Evolutionary conservation across 1,139 yeast species (phyloP), one percentile per base, ranked within the genome.

Genomic region (Hanseniaspora sp.): DNA sequence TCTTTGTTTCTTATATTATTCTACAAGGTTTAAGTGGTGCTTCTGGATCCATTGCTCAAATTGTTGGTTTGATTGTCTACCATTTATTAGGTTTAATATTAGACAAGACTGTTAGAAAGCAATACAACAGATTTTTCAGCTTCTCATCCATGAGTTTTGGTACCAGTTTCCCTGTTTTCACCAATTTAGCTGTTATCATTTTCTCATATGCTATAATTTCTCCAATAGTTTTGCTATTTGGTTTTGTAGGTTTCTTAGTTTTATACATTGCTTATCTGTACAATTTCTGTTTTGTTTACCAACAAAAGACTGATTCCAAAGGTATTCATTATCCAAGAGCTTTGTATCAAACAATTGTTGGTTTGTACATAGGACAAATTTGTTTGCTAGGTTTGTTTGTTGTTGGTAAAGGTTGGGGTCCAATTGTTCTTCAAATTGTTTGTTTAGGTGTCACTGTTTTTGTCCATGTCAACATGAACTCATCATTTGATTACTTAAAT

Each of bases 321-420:
- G 98, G 98, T 48, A 73, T 82, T 57, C 83, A 83, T 69, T 92
- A 87, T 67, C 95, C 95, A 56, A 77, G 83, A 60, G 96, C 96
- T 1, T 71, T 92, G 58, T 83, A 82, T 69, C 96, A 92, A 70
- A 82, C 92, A 0, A 80, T 92, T 64, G 82, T 85, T 43, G 97
- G 97, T 56, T 69, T 92, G 47, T 92, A 92, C 67, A 69, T 92
- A 60, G 95, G 94, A 23, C 92, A 92, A 69, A 69, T 88, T 35
- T 86, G 95, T 71, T 65, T 92, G 64, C 70, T 90, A 59, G 96
- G 95, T 56, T 73, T 92, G 59, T 87, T 88, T 66, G 86, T 81
- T 31, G 87, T 88, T 63, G 94, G 95, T 59, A 86, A 87, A 74
- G 86, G 95, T 56, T 90, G 96, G 96, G 96, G 95, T 42, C 95